phyloP scores from a whole-genome alignment of 2,329 filamentous ascomycete genomes.

The Rosellinia necatrix region DNA sequence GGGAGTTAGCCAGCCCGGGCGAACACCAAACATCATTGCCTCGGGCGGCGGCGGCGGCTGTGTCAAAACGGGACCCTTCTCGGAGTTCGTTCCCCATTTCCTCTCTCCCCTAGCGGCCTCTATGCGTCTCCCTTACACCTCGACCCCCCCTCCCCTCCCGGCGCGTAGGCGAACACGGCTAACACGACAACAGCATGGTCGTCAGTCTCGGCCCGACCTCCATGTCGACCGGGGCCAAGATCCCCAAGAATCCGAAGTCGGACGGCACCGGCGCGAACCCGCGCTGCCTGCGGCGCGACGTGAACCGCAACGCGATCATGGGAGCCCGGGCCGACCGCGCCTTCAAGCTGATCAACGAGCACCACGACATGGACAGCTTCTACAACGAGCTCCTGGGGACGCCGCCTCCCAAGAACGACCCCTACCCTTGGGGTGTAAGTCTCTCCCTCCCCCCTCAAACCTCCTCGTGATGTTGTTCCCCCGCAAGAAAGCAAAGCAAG shows the following conservation, averaged over 20 bases:
- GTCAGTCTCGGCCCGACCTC: slow-evolving; percentile 47
- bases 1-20: slow-evolving; percentile 37
- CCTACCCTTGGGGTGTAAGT: slow-evolving; percentile 46
- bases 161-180: not conserved
- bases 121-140: not conserved
- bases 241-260: slow-evolving; percentile 42
- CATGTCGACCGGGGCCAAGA: slow-evolving; percentile 35
- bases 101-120: no score
- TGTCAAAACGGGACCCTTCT: slow-evolving; percentile 54
- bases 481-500: no score
- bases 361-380: slow-evolving; percentile 46
- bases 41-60: slow-evolving; percentile 60
- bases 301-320: slow-evolving; percentile 45
- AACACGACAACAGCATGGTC: slow-evolving; percentile 44
- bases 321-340: slow-evolving; percentile 44
- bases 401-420: slow-evolving; percentile 42
- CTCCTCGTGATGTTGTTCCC: no score
- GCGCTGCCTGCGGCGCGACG: slow-evolving; percentile 49
- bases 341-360: slow-evolving; percentile 43
- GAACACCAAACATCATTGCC: slow-evolving; percentile 48
- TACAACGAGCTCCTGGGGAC: slow-evolving; percentile 48
- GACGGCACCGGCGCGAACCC: slow-evolving; percentile 47
- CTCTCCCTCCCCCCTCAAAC: not conserved
- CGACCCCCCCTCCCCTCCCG: not conserved
- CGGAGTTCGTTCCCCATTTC: slow-evolving; percentile 39